A percentile compares a stretch with the other conserved stretches of the same genome.
Conservation (phyloP, 2,329 filamentous ascomycete species). For the Pseudogymnoascus sp. region DNA sequence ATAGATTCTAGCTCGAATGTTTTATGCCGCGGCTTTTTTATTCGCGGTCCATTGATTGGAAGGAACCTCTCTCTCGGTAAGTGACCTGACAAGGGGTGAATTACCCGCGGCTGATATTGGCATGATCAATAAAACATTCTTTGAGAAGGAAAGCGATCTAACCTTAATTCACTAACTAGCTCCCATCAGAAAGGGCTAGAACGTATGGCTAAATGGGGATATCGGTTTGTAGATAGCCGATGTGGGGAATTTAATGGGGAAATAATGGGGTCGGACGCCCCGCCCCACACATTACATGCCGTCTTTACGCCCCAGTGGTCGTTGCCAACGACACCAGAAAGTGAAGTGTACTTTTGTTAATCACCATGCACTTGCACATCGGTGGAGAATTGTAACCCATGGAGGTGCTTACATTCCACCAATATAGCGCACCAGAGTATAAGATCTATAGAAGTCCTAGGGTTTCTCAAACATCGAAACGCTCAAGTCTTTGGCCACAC, state of each 20-base stretch:
- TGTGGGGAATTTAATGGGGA: not conserved
- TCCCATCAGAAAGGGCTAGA: not conserved
- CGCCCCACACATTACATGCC: not conserved
- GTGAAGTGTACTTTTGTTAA: not conserved
- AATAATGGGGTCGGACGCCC: not conserved
- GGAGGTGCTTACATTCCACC: not conserved
- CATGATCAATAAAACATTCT: not conserved
- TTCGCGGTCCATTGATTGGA: not conserved
- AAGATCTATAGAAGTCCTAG: not conserved
- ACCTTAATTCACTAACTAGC: not conserved
- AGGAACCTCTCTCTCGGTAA: not conserved
- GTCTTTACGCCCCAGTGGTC: not conserved
- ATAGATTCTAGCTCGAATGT: too few relatives aligned
- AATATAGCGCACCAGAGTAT: not conserved
- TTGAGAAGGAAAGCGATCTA: not conserved
- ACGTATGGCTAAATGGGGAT: not conserved
- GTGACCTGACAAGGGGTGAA: not conserved
- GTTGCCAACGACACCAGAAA: not conserved
- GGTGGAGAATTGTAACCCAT: not conserved
- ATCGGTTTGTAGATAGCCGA: not conserved
- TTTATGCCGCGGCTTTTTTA: too few relatives aligned
- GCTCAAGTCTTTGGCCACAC: not conserved
- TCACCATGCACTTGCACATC: not conserved
- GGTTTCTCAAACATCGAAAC: not conserved
- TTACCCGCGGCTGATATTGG: not conserved